Evolutionary conservation across 495 filamentous ascomycete genomes (phyloP).

Genomic region (Xylaria grammica): DNA sequence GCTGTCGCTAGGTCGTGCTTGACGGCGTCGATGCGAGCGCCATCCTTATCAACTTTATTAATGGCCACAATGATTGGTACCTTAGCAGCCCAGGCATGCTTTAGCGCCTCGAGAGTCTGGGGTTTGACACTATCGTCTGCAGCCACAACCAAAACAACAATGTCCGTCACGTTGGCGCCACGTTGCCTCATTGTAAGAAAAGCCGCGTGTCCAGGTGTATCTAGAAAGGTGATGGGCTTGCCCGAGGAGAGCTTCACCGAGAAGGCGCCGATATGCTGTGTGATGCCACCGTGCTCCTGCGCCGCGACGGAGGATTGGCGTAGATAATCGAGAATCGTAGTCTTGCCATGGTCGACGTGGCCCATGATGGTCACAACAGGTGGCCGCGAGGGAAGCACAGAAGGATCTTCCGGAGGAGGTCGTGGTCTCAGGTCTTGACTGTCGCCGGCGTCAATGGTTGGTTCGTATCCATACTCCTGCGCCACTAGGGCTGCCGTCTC

Average conservation of each 20-base stretch:
- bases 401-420: slow-evolving; percentile 72
- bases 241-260: slow-evolving; percentile 84
- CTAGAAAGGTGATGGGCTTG: slow-evolving; percentile 92
- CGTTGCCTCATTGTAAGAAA: slow-evolving; percentile 96
- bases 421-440: slow-evolving; percentile 75
- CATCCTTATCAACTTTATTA: slow-evolving; percentile 93
- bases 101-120: slow-evolving; percentile 95
- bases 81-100: slow-evolving; percentile 86
- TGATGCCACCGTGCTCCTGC: slow-evolving; percentile 94
- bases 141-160: slow-evolving; percentile 94
- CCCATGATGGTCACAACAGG: slow-evolving; percentile 99
- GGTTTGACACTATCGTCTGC: slow-evolving; percentile 98
- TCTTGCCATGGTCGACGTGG: slow-evolving; percentile 99
- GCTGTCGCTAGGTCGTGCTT: slow-evolving; percentile 86
- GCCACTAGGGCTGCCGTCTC: slow-evolving; percentile 92
- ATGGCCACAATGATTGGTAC: slow-evolving; percentile 98
- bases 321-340: slow-evolving; percentile 91
- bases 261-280: slow-evolving; percentile 99
- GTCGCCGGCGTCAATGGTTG: slow-evolving; percentile 73
- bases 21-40: slow-evolving; percentile 76
- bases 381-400: slow-evolving; percentile 72
- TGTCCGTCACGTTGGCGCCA: slow-evolving; percentile 95
- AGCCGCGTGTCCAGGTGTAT: slow-evolving; percentile 95
- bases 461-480: slow-evolving; percentile 90
- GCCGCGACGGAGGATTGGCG: slow-evolving; percentile 91